Base-by-base conservation (phyloP, 83 land plant genomes). In the Picea abies region DNA sequence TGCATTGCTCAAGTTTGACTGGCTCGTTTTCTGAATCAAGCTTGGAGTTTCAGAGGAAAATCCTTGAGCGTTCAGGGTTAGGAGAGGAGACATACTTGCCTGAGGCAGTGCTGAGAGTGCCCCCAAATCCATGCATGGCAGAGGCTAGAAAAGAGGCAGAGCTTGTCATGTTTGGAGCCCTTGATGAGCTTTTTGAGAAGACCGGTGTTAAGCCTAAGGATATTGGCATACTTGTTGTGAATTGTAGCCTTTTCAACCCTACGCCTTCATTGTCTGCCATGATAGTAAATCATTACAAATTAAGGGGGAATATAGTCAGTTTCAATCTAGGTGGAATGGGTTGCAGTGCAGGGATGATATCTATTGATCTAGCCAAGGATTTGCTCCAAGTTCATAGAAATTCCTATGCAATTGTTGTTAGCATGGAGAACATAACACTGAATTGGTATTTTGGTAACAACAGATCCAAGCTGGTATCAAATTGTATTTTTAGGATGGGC, bases 261-360 rank as follows among this genome's bases (percentile, higher is more conserved):
- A 87, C 89, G 19, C 89, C 90, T 61, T 88, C 90, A 6, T 83
- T 88, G 49, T 88, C 88, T 49, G 88, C 88, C 66, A 88, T 85
- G 90, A 63, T 78, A 14, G 47, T 78, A 60, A 78, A 78, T 60
- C 61, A 60, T 12, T 78, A 56, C 20, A 52, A 60, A 2, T 29
- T 78, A 26, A 52, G 80, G 80, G 79, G 80, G 11, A 78, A 78
- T 29, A 60, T 78, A 7, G 37, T 56, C 29, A 88, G 90, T 47
- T 88, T 78, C 69, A 88, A 88, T 26, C 83, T 88, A 10, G 90
- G 90, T 8, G 90, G 90, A n/a, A 88, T 88, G 89, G 89, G 89
- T 20, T 87, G 88, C 78, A 85, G 88, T 37, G 89, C 89, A 11
- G 89, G 89, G n/a, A 22, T 88, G n/a, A 79, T 88, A 25, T 79